Evolutionary conservation across 1,139 yeast species (phyloP), one percentile per base, ranked within the genome.

Genomic region (Suhomyces chickasaworum): DNA sequence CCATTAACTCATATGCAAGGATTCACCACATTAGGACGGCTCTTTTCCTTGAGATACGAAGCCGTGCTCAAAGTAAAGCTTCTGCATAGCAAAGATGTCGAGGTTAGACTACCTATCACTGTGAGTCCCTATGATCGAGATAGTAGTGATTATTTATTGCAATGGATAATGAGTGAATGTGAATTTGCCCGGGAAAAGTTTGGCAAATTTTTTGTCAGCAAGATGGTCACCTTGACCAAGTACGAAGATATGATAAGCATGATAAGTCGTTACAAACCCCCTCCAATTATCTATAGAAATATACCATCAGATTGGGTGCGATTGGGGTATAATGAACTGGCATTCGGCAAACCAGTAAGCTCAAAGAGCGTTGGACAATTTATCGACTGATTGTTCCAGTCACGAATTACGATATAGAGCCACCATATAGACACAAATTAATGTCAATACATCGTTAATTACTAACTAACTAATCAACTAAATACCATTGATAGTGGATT

Each of bases 131-230:
- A 65, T 63, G 81, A 83, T 61, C 66, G 74, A 45, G 56, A 47
- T 17, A 73, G 69, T 58, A 76, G 78, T 46, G 74, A 64, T 46
- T 73, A 71, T 55, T 60, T 75, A 39, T 66, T 72, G 53, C 72
- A 62, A 58, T 81, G 80, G 77, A 80, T 83, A n/a, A 59, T 73
- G 53, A 68, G 70, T 41, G 86, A 83, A 58, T 77, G 80, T 50
- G 78, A 75, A 35, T 51, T 65, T 23, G 79, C 84, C 2, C 58
- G 64, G 21, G 54, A 55, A 4, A 54, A 49, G 22, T 75, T 72
- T 53, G 79, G 80, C 16, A 61, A 61, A 17, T 68, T 65, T 8
- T 44, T 62, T 22, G 57, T 72, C 6, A 59, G 63, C 41, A 51
- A 51, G 15, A 44, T 70, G 33, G 64, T 57, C 4, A 49, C 47